Evolutionary conservation across 306 rosid species (phyloP).

Genomic region (Sphenostylis stenocarpa): DNA sequence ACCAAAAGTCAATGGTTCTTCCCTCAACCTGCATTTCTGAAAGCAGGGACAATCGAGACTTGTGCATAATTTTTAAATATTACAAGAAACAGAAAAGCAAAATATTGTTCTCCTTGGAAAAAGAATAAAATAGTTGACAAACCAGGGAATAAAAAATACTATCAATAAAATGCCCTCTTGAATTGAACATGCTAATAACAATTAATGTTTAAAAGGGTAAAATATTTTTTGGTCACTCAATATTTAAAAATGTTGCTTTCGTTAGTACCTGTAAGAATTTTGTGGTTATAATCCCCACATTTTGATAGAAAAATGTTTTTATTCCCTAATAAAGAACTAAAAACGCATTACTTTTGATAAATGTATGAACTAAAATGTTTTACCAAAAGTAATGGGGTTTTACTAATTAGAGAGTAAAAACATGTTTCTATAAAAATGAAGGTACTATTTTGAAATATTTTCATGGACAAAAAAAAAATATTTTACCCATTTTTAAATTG

Average conservation of each 20-base stretch:
- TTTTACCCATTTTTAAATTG: background rate
- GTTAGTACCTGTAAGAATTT: background rate
- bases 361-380: background rate
- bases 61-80: background rate
- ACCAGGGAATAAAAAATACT: background rate
- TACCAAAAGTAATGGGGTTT: background rate
- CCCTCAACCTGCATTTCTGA: slow-evolving; percentile 92
- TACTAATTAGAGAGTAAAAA: background rate
- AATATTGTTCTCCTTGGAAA: background rate
- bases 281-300: background rate
- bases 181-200: background rate
- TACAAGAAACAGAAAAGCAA: slow-evolving; percentile 14
- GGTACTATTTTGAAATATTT: background rate
- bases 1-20: slow-evolving; percentile 80
- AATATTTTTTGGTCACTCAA: background rate
- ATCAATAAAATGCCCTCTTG: slow-evolving; percentile 8
- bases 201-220: background rate
- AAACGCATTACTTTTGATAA: background rate
- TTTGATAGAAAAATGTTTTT: background rate
- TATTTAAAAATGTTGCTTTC: background rate
- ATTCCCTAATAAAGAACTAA: background rate
- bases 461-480: background rate
- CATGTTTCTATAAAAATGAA: background rate
- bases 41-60: slow-evolving; percentile 19
- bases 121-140: slow-evolving; percentile 10